A percentile compares a stretch with the other conserved stretches of the same genome.
Evolutionary conservation across 208 protist species (phyloP).

Genomic region (Sergeia podlipaevii): DNA sequence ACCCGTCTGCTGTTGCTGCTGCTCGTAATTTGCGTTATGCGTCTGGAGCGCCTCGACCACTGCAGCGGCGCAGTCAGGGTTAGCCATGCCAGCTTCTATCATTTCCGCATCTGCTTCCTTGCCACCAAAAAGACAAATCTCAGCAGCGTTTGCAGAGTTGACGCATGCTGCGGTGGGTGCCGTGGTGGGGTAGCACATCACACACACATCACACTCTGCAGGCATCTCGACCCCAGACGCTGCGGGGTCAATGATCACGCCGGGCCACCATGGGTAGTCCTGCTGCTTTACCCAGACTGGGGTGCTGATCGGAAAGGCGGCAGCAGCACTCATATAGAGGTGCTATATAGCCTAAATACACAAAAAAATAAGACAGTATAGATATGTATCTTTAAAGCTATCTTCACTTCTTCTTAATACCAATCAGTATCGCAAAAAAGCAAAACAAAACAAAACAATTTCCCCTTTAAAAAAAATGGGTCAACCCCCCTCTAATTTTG

Average conservation of each 20-base stretch:
- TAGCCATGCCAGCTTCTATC: conserved; percentile 21
- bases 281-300: conserved; percentile 81
- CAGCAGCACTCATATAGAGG: conserved; percentile 11
- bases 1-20: conserved; percentile 6
- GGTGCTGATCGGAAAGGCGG: conserved; percentile 26
- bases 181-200: conserved; percentile 56
- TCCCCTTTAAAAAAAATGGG: too few species aligned
- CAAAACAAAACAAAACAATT: too few species aligned
- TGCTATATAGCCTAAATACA: too few species aligned
- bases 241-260: conserved; percentile 49
- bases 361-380: not conserved
- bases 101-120: conserved; percentile 27
- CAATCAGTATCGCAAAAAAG: too few species aligned
- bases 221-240: conserved; percentile 7
- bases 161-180: conserved; percentile 54
- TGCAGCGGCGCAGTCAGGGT: conserved; percentile 46
- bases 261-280: conserved; percentile 85
- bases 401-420: too few species aligned
- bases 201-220: conserved; percentile 31
- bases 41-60: conserved; percentile 46
- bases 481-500: too few species aligned
- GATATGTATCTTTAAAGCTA: too few species aligned
- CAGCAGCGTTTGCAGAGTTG: conserved; percentile 19
- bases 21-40: conserved; percentile 6
- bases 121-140: conserved; percentile 33